phyloP scores from a whole-genome alignment of 2,329 filamentous ascomycete genomes.

The Berkeleyomyces basicola region DNA sequence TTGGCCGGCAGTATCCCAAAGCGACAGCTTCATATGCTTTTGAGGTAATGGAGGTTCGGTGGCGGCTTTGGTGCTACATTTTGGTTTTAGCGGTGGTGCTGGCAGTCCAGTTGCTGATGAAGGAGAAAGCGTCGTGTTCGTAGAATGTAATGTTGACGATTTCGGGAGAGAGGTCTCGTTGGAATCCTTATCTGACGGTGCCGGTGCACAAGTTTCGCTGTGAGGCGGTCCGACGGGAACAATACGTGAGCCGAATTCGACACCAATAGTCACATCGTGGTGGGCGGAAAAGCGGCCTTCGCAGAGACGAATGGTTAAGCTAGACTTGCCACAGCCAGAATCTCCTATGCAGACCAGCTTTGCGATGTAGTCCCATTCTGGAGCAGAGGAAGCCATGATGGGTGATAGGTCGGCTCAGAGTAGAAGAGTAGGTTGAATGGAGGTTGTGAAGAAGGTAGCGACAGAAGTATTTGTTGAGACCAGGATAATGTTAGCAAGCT shows the following conservation, averaged over 20 bases:
- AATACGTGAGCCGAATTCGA: conserved; percentile 88
- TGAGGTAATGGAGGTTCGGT: conserved; percentile 23
- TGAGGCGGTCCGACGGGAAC: conserved; percentile 79
- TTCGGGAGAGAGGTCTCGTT: conserved; percentile 2
- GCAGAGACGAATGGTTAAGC: conserved; percentile 86
- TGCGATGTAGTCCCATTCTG: conserved; percentile 95
- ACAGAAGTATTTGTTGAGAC: not conserved
- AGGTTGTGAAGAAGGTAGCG: not conserved
- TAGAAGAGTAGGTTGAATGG: not conserved
- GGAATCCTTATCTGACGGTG: conserved; percentile 12
- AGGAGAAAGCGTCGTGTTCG: conserved; percentile 15
- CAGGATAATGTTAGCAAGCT: not conserved
- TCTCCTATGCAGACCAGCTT: conserved; percentile 98
- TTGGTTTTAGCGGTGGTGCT: conserved; percentile 30
- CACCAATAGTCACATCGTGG: conserved; percentile 94
- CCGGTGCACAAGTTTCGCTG: conserved; percentile 25
- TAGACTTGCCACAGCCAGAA: conserved; percentile 87
- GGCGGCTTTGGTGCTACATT: conserved; percentile 10
- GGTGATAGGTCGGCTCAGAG: not conserved
- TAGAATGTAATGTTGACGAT: conserved; percentile 12
- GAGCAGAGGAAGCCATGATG: conserved; percentile 24
- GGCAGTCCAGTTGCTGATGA: conserved; percentile 27
- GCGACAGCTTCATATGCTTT: conserved; percentile 78
- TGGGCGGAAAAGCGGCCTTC: conserved; percentile 88
- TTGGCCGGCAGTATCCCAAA: conserved; percentile 95